Base-by-base conservation (phyloP, 192 early-diverging fungal genomes). In the Coemansia reversa region DNA sequence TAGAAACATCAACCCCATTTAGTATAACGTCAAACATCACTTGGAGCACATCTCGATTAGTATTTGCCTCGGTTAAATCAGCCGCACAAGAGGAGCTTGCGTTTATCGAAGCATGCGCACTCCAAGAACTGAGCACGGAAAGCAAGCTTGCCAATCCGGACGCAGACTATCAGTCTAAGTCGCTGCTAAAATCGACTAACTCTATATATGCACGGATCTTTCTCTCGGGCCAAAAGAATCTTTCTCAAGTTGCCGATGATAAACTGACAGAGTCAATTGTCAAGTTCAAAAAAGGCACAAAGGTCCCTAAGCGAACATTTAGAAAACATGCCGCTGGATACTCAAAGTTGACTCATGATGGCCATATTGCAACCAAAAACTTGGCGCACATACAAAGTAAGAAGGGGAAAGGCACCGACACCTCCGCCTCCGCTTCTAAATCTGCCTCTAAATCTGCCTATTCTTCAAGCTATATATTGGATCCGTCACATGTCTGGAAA, bases 21-120 rank as follows among this genome's bases (percentile, higher is more conserved):
- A 67, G 47, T 55, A 68, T 70, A 22, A 74, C 66, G 7, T 79
- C 76, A 1, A 70, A 70, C 22, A 65, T 70, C 3, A 42, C 55
- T 18, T 79, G 76, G 76, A 55, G 64, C 14, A 74, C 67, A 2
- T 65, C 70, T 68, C 71, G 72, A 29, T n/a, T 53, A 14, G 65
- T 79, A 12, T 70, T 74, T 67, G 66, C 60, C 1, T n/a, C 12
- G 8, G 27, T 45, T 1, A 61, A 63, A 4, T 5, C 39, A 20
- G 51, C 30, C 0, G 76, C 71, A 0, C 48, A 55, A 2, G 63
- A 69, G n/a, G 74, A 66, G 42, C 27, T 45, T 3, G 22, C 39
- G 5, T 33, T 64, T 56, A 33, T 39, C 2, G 30, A 64, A 3
- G 62, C 58, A 20, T 67, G 65, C 22, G 22, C 25, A 19, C 63